Evolutionary conservation across 2,329 filamentous ascomycete species (phyloP).

Genomic region (Coniochaeta prunicola): DNA sequence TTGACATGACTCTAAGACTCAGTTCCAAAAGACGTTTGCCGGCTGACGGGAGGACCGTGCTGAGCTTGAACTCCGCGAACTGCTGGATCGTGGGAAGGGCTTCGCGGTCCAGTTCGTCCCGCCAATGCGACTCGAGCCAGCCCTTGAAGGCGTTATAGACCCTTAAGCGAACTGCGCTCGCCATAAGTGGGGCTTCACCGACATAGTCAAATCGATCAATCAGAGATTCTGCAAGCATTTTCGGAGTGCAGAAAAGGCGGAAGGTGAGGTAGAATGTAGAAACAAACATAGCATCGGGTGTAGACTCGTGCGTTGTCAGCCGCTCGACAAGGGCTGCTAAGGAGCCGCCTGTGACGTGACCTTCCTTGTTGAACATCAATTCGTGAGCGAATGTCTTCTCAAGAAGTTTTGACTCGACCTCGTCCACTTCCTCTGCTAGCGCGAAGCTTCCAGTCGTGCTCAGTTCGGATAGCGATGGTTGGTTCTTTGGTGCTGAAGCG

Average conservation of each 20-base stretch:
- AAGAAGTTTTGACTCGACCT: conserved; percentile 77
- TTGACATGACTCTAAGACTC: conserved; percentile 65
- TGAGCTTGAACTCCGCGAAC: conserved; percentile 72
- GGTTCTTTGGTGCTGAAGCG: conserved; percentile 42
- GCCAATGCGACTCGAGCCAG: conserved; percentile 96
- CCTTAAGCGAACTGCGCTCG: conserved; percentile 74
- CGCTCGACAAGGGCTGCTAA: conserved; percentile 88
- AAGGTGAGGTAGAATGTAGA: conserved; percentile 96
- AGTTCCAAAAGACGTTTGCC: conserved; percentile 76
- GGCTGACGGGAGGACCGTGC: conserved; percentile 62
- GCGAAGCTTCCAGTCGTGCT: conserved; percentile 60
- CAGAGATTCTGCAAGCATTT: conserved; percentile 72
- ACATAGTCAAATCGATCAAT: conserved; percentile 91
- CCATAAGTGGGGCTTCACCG: conserved; percentile 65
- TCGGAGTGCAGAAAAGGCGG: conserved; percentile 79
- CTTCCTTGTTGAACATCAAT: conserved; percentile 87
- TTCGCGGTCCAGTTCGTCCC: conserved; percentile 68
- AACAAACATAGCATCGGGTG: conserved; percentile 85
- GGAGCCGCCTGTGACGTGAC: conserved; percentile 87
- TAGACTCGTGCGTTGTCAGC: conserved; percentile 85
- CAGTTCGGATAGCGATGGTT: conserved; percentile 60
- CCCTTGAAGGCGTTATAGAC: conserved; percentile 97
- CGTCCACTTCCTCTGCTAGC: conserved; percentile 67
- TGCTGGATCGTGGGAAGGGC: conserved; percentile 69
- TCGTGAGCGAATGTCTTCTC: conserved; percentile 90